These are phyloP conservation scores for Phytopythium aichiense DNA, from an alignment of 352 stramenopile species.

Conservation along the genomic window DNA sequence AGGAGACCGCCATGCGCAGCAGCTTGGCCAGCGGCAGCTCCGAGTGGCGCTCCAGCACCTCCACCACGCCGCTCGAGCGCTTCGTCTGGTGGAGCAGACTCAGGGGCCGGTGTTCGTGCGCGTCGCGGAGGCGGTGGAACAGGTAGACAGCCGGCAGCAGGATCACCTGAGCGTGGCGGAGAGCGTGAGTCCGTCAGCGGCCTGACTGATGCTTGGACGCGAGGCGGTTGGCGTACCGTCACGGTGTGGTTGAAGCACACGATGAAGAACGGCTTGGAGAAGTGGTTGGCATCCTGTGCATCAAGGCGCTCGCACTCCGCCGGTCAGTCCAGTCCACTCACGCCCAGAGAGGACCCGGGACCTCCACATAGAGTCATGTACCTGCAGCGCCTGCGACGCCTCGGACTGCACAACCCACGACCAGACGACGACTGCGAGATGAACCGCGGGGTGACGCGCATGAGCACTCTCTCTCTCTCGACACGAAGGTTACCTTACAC, in stretches of 20 bases:
- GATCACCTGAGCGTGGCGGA: background rate
- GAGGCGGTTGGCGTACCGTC: conserved; percentile 11
- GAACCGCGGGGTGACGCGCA: background rate
- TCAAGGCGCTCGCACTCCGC: background rate
- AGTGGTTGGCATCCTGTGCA: conserved; percentile 10
- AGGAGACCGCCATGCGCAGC: conserved; percentile 27
- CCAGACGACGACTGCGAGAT: conserved; percentile 25
- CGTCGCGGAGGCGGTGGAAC: conserved; percentile 31
- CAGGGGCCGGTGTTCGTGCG: background rate
- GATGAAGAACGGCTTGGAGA: conserved; percentile 49
- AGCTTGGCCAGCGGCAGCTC: conserved; percentile 28
- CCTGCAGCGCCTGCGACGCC: conserved; percentile 25
- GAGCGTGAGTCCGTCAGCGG: background rate
- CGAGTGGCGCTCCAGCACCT: conserved; percentile 33
- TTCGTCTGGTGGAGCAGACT: conserved; percentile 10
- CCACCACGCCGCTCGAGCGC: conserved; percentile 15
- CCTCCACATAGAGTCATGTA: background rate
- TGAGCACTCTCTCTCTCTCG: background rate
- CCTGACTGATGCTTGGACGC: background rate
- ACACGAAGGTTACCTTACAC: background rate
- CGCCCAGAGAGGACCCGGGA: background rate
- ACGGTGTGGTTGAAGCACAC: conserved; percentile 52
- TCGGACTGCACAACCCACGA: conserved; percentile 27
- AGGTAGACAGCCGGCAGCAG: conserved; percentile 16
- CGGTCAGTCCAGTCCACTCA: background rate